Evolutionary conservation across 805 yeast species (phyloP), one percentile per base, ranked within the genome.

Genomic region (Yamadazyma akitaensis): DNA sequence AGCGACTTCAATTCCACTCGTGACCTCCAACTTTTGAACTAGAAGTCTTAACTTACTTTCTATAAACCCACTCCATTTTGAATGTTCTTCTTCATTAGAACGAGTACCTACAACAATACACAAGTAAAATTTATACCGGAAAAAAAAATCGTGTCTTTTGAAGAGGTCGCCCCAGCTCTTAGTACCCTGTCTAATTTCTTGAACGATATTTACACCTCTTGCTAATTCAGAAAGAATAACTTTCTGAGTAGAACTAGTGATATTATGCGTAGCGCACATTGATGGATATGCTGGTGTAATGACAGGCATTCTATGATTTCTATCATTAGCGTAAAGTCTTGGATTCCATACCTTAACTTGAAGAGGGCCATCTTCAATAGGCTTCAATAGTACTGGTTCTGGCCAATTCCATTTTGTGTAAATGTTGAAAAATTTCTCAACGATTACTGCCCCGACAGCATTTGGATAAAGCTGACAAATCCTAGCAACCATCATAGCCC

Each of bases 401-500:
- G 99, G 99, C 99, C 99, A 94, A 57, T 81, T 82, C 99, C 99
- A 94, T 62, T 88, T 81, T 1, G 89, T 68, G 55, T 88, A 79
- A 51, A 94, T 89, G 53, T 81, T 80, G 68, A 94, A 94, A 62
- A 94, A 94, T 61, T 90, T 87, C 49, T 85, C 81, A n/a, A 94
- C 84, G 43, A 94, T 85, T 2, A 87, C 89, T 0, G 98, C 88
- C 51, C 97, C 84, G 11, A 90, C 95, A 0, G 98, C 96, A 65
- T 92, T 92, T 9, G 99, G 99, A 62, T 92, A 94, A 42, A 94
- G 69, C 64, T 94, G 99, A 65, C 99, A 94, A 25, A 94, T 89
- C 57, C 99, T 77, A 1, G 98, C 99, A n/a, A 91, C 97, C 35
- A 94, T 66, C 97, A 94, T 94, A 0, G 99, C 99, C 99, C 99